phyloP scores from a whole-genome alignment of 306 rosid species.

The Gleditsia sinensis region DNA sequence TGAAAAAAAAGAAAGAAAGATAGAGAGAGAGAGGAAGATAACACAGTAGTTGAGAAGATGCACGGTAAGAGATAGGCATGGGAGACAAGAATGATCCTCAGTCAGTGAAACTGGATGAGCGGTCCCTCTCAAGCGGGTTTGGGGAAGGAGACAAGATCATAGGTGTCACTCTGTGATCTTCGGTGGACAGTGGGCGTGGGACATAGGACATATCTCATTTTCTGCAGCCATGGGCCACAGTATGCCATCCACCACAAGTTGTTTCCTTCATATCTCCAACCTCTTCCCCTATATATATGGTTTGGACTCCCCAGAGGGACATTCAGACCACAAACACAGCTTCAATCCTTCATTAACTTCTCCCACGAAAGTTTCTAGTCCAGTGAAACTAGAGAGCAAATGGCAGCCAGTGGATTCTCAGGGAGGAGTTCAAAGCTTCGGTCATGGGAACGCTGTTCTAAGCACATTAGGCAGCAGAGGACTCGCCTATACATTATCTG shows the following conservation, averaged over 20 bases:
- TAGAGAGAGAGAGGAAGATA: conserved; percentile 2
- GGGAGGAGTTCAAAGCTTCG: conserved; percentile 58
- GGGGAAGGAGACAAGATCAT: conserved; percentile 51
- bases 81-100: conserved; percentile 51
- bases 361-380: conserved; percentile 6
- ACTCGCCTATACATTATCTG: conserved; percentile 90
- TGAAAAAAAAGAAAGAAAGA: neutral
- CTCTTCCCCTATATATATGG: conserved; percentile 25
- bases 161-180: conserved; percentile 45
- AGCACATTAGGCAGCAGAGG: conserved; percentile 73
- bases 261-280: conserved; percentile 44
- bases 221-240: conserved; percentile 48
- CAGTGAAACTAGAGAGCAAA: conserved; percentile 13
- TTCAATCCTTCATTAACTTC: neutral
- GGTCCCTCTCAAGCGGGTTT: conserved; percentile 56
- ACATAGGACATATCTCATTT: no score
- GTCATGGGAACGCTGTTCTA: conserved; percentile 70
- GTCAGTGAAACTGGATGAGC: conserved; percentile 46
- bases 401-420: conserved; percentile 56
- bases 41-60: conserved; percentile 33
- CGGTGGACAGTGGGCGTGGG: conserved; percentile 42
- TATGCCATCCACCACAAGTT: conserved; percentile 66
- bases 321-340: conserved; percentile 35
- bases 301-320: no score
- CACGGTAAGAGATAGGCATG: conserved; percentile 26